Percentiles rank a stretch among this genome's conserved stretches.
phyloP scores from a whole-genome alignment of 192 early-diverging fungal genomes.

The Backusella psychrophila region DNA sequence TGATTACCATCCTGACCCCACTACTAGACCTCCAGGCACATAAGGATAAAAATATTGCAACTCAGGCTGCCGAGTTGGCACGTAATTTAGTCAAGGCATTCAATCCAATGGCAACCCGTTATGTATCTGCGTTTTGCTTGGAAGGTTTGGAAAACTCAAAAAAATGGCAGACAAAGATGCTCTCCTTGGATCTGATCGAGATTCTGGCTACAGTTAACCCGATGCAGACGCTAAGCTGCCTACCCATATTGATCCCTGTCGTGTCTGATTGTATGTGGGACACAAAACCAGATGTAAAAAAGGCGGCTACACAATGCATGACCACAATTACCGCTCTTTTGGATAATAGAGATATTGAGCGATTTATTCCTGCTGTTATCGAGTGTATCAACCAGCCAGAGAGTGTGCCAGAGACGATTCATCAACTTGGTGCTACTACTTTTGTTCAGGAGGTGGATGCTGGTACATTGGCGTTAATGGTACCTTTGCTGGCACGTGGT shows the following conservation, averaged over 20 bases:
- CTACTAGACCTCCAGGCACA: conserved; percentile 60
- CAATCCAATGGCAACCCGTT: conserved; percentile 44
- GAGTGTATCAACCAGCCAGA: conserved; percentile 75
- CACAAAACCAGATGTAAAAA: conserved; percentile 71
- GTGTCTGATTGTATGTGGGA: conserved; percentile 80
- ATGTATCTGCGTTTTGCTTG: conserved; percentile 59
- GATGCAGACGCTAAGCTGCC: conserved; percentile 41
- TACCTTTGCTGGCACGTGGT: conserved; percentile 71
- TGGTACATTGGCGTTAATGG: conserved; percentile 78
- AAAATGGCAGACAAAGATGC: conserved; percentile 75
- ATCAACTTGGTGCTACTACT: conserved; percentile 76
- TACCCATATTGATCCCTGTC: conserved; percentile 65
- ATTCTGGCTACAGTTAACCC: conserved; percentile 44
- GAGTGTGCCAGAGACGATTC: conserved; percentile 74
- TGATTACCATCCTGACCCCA: conserved; percentile 61
- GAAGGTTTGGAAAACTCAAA: conserved; percentile 69
- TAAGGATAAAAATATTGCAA: conserved; percentile 43
- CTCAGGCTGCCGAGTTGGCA: conserved; percentile 40
- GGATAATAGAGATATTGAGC: conserved; percentile 77
- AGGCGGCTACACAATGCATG: conserved; percentile 64
- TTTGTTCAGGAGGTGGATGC: conserved; percentile 77
- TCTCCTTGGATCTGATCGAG: conserved; percentile 45
- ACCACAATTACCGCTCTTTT: conserved; percentile 63
- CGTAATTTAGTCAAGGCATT: conserved; percentile 34
- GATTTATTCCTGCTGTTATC: conserved; percentile 72